Evolutionary conservation across 2,329 filamentous ascomycete species (phyloP), one percentile per base, ranked within the genome.

Genomic region (Blumeriella jaapii): DNA sequence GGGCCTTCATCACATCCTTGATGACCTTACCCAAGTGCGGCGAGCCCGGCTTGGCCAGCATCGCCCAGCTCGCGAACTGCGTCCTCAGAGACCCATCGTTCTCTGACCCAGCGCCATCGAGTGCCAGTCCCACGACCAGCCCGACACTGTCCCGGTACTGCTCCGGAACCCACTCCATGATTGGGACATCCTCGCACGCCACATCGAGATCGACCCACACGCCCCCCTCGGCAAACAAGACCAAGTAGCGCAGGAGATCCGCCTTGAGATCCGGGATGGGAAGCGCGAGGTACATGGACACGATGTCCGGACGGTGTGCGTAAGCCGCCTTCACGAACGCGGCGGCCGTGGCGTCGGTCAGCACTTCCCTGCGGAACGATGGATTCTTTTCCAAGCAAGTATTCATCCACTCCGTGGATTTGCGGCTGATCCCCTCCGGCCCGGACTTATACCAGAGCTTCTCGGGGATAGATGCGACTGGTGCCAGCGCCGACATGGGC

Each of bases 151-250:
- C 35, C 16, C 45, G 48, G 26, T 58, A 55, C 29, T 58, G 39
- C 4, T 19, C 16, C 0, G 60, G 60, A 4, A 64, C 48, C 59
- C 59, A 63, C 2, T 55, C 41, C 5, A 46, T 37, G 10, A 62
- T 56, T 0, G 53, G 44, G 17, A 41, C 25, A 17, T 44, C 50
- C 34, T 57, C 50, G 37, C 56, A 60, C 0, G 54, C 56, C 4
- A 59, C 53, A 38, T 64, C 60, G 6, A 63, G 45, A 27, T 64
- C 61, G 16, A 50, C 58, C 55, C 57, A 64, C n/a, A 61, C 50
- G 1, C 61, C 61, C 1, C 61, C 61, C 30, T 62, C 47, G 3
- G 55, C 48, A 30, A 55, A 57, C 0, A 63, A 42, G n/a, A 63
- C 48, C 5, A 64, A 41, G 30, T 63, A 62, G 4, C 61, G 57